phyloP scores from a whole-genome alignment of 2,329 filamentous ascomycete genomes.

The Sporothrix variecibatus region DNA sequence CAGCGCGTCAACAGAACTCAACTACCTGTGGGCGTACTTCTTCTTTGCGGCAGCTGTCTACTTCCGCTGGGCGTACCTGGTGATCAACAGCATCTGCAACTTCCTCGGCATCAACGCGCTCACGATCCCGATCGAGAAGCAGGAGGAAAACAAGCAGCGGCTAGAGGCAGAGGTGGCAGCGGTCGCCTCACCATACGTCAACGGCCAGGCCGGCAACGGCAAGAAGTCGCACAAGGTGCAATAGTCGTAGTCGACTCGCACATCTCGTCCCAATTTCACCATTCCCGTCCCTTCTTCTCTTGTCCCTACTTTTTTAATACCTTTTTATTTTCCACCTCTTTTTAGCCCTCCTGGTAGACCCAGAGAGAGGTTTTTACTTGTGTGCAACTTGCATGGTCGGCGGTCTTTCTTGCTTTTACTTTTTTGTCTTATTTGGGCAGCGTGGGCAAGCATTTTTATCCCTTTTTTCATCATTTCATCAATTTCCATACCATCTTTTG shows the following conservation, averaged over 20 bases:
- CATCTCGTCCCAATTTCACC: background rate
- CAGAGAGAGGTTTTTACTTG: background rate
- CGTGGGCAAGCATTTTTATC: conserved; percentile 8
- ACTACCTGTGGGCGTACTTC: conserved; percentile 84
- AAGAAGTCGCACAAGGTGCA: conserved; percentile 35
- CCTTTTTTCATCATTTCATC: background rate
- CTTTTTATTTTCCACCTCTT: background rate
- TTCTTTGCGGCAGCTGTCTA: conserved; percentile 83
- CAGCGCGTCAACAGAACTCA: conserved; percentile 66
- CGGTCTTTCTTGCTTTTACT: background rate
- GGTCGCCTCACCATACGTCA: background rate
- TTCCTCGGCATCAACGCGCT: conserved; percentile 94
- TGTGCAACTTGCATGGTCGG: conserved; percentile 6
- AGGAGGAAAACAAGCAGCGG: conserved; percentile 55
- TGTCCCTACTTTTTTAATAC: background rate
- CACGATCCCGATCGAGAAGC: conserved; percentile 72
- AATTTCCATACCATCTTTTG: background rate
- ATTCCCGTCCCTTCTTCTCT: background rate
- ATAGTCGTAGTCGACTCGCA: background rate
- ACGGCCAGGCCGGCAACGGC: conserved; percentile 31
- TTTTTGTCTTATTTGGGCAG: background rate
- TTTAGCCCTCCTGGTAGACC: conserved; percentile 14
- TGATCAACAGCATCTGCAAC: conserved; percentile 87
- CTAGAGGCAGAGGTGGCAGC: conserved; percentile 34
- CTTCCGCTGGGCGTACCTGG: conserved; percentile 87